phyloP scores from a whole-genome alignment of 192 early-diverging fungal genomes.

The Thamnidium elegans region DNA sequence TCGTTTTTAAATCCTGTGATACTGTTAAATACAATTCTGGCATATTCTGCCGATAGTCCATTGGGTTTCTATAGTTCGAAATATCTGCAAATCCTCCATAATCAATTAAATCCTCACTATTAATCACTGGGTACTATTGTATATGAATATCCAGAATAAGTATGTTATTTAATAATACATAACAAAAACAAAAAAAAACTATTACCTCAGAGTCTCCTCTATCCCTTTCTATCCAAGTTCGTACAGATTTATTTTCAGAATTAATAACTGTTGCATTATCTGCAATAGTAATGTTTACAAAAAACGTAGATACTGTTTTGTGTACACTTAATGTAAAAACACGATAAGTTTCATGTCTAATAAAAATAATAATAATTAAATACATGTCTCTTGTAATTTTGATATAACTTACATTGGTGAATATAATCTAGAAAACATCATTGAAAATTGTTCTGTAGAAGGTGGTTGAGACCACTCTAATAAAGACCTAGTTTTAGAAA shows the following conservation, averaged over 20 bases:
- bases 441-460: conserved; percentile 10
- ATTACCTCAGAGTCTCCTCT: conserved; percentile 10
- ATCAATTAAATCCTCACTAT: conserved; percentile 2
- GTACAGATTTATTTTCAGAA: background rate
- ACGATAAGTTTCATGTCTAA: conserved; percentile 14
- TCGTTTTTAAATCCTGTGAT: conserved; percentile 19
- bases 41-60: background rate
- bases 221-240: conserved; percentile 11
- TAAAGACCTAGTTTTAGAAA: background rate
- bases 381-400: background rate
- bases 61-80: background rate
- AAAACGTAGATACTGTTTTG: conserved; percentile 5
- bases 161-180: background rate
- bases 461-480: conserved; percentile 18
- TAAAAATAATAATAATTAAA: background rate
- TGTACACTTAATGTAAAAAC: conserved; percentile 11
- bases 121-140: background rate
- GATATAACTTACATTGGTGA: conserved; percentile 15
- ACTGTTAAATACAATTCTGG: conserved; percentile 15
- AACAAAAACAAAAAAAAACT: no score
- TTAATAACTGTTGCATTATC: background rate
- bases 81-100: conserved; percentile 14
- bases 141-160: no score
- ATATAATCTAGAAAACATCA: conserved; percentile 11
- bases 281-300: conserved; percentile 14